Percentiles rank a stretch among this genome's conserved stretches.
These are phyloP conservation scores for Cladorrhinum samala DNA, from an alignment of 495 filamentous ascomycete species.

Conservation along the genomic window DNA sequence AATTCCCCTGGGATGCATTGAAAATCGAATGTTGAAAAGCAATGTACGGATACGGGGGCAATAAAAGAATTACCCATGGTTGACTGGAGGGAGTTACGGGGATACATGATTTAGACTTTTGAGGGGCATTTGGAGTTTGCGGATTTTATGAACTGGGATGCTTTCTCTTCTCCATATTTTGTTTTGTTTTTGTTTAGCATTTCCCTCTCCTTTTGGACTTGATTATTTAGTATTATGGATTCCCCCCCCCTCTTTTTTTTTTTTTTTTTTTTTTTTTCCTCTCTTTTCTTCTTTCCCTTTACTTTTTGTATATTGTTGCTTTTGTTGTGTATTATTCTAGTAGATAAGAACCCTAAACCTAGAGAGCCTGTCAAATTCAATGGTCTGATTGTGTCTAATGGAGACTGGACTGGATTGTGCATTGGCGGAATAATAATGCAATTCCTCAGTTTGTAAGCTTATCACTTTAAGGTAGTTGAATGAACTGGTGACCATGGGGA, in stretches of 20 bases:
- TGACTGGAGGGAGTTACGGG: not conserved
- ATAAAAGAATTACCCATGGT: no score
- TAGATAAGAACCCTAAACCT: no score
- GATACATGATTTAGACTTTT: no score
- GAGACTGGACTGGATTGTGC: not conserved
- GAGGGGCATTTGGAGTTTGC: no score
- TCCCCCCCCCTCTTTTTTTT: not conserved
- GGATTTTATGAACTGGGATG: no score
- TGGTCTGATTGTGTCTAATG: no score
- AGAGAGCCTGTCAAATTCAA: no score
- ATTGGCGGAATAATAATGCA: not conserved
- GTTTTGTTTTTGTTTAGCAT: not conserved
- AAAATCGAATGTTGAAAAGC: not conserved
- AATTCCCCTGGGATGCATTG: not conserved
- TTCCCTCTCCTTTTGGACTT: no score
- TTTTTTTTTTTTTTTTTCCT: not conserved
- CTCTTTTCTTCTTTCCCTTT: not conserved
- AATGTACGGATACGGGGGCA: not conserved
- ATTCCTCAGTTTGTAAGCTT: not conserved
- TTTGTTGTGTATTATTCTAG: constrained; percentile 1
- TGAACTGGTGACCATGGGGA: no score
- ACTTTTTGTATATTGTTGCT: not conserved
- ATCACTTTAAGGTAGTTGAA: not conserved
- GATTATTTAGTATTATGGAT: not conserved
- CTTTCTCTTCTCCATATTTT: not conserved